A percentile compares a stretch with the other conserved stretches of the same genome.
phyloP scores from a whole-genome alignment of 1,139 yeast species.

The Sporopachydermia cereana region DNA sequence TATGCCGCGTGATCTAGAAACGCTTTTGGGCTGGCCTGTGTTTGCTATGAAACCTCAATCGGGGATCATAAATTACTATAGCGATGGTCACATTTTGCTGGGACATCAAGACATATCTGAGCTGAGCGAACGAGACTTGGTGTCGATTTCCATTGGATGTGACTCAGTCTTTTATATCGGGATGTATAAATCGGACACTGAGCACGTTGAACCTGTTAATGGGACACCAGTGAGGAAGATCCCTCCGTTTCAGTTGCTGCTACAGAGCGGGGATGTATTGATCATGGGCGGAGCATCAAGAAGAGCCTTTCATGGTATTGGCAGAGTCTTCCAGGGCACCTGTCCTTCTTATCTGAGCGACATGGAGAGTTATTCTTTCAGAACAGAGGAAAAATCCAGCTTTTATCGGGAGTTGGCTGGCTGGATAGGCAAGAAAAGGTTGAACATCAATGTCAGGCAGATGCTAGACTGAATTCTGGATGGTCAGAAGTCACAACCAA shows the following conservation, averaged over 20 bases:
- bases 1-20: constrained; percentile 23
- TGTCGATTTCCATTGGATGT: constrained; percentile 28
- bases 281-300: constrained; percentile 31
- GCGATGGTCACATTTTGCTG: constrained; percentile 27
- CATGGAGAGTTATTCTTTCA: background rate
- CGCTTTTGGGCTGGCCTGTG: constrained; percentile 16
- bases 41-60: constrained; percentile 26
- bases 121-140: constrained; percentile 22
- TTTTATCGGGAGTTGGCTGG: background rate
- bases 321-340: constrained; percentile 24
- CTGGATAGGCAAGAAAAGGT: constrained; percentile 2
- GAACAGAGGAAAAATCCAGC: background rate
- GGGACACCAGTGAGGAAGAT: constrained; percentile 7
- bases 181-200: constrained; percentile 12
- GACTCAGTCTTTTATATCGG: constrained; percentile 28
- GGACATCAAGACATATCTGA: constrained; percentile 37
- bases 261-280: constrained; percentile 29
- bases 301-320: constrained; percentile 31
- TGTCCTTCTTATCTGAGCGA: constrained; percentile 21
- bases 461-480: background rate
- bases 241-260: constrained; percentile 22
- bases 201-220: constrained; percentile 7
- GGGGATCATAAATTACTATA: constrained; percentile 32
- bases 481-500: too few relatives aligned
- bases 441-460: constrained; percentile 1